Percentiles rank a stretch among this genome's conserved stretches.
Conservation (phyloP, 176 grass and related monocot species). For the Avena insularis region DNA sequence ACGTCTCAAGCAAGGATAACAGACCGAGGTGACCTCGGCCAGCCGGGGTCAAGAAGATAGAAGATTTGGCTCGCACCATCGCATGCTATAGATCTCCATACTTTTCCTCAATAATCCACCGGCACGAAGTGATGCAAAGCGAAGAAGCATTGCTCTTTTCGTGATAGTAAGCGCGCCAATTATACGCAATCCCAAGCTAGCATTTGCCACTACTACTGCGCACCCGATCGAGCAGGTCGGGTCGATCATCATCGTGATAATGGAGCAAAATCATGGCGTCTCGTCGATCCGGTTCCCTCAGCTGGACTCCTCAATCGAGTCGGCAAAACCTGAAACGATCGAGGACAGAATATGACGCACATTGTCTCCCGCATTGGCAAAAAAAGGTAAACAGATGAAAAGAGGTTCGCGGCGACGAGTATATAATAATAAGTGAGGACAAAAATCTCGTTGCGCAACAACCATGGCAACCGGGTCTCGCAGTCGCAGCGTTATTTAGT, state of each 20-base stretch:
- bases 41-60: background rate
- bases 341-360: background rate
- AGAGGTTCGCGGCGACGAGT: background rate
- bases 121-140: background rate
- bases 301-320: background rate
- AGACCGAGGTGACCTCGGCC: background rate
- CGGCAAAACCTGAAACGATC: background rate
- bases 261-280: background rate
- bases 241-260: too few relatives aligned
- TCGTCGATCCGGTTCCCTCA: too few relatives aligned
- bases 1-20: background rate
- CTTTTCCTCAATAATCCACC: background rate
- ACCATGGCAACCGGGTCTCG: slow-evolving; percentile 19
- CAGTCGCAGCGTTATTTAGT: background rate
- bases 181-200: background rate
- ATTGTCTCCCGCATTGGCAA: background rate
- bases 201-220: background rate
- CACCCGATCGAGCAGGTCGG: background rate
- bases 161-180: background rate
- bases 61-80: background rate
- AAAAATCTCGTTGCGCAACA: background rate
- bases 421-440: background rate
- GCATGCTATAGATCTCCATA: background rate
- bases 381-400: background rate
- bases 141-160: background rate